phyloP scores from a whole-genome alignment of 2,329 filamentous ascomycete species.

The Arthrobotrys sphaeroides region DNA sequence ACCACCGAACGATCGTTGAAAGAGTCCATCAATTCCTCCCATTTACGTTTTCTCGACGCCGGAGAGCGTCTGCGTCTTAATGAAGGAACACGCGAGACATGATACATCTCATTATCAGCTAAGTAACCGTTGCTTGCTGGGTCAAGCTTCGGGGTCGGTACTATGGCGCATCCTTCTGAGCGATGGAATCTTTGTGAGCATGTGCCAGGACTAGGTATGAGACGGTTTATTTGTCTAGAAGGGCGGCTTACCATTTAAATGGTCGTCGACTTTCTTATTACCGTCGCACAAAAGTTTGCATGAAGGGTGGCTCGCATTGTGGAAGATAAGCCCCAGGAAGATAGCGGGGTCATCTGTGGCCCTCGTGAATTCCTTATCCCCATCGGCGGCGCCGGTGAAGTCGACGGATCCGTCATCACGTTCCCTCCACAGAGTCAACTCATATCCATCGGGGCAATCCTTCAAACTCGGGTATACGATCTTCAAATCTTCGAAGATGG shows the following conservation, averaged over 20 bases:
- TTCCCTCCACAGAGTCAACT: not conserved
- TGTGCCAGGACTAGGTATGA: no score
- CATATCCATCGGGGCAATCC: not conserved
- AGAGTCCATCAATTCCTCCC: no score
- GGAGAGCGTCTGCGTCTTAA: no score
- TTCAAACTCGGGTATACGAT: not conserved
- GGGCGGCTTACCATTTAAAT: not conserved
- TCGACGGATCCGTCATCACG: not conserved
- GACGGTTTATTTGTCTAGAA: no score
- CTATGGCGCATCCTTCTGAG: not conserved
- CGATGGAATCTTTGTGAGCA: not conserved
- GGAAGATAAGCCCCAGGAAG: not conserved
- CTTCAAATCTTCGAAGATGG: constrained; percentile 2
- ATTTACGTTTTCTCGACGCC: no score
- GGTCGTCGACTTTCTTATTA: not conserved
- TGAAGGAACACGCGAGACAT: not conserved
- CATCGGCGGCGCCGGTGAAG: not conserved
- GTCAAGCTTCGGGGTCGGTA: not conserved
- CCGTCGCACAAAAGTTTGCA: not conserved
- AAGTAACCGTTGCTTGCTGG: not conserved
- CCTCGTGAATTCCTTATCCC: not conserved
- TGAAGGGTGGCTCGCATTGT: not conserved
- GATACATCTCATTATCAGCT: not conserved
- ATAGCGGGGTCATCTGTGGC: not conserved
- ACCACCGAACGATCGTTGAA: no score